Conservation (phyloP, 2,329 filamentous ascomycete genomes). For the Fusarium sublunatum region DNA sequence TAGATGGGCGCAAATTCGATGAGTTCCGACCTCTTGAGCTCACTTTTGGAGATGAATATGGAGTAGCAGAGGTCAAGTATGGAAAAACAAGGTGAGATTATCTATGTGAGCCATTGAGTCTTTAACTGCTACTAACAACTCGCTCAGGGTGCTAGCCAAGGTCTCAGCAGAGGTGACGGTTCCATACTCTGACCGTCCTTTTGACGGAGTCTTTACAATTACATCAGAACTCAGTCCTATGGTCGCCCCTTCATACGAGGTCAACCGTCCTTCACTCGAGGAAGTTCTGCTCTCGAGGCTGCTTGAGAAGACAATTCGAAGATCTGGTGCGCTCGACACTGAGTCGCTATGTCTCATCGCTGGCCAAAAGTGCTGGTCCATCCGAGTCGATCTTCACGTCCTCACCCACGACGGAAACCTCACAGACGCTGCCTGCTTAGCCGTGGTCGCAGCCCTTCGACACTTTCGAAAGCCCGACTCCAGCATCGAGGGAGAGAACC, state of each 20-base stretch:
- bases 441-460: constrained; percentile 85
- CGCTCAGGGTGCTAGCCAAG: constrained; percentile 78
- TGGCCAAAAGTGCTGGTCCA: constrained; percentile 88
- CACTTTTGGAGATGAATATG: constrained; percentile 89
- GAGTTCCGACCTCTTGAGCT: constrained; percentile 82
- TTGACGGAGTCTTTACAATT: constrained; percentile 95
- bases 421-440: constrained; percentile 86
- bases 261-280: constrained; percentile 82
- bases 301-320: constrained; percentile 92
- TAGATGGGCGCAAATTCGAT: constrained; percentile 86
- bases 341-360: constrained; percentile 95
- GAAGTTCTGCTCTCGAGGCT: constrained; percentile 88
- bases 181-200: constrained; percentile 87
- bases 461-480: constrained; percentile 94
- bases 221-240: constrained; percentile 91
- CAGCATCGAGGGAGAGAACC: constrained; percentile 82
- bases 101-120: background rate
- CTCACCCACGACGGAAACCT: constrained; percentile 92
- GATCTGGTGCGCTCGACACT: constrained; percentile 91
- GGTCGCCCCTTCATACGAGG: constrained; percentile 89
- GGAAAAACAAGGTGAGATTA: constrained; percentile 84
- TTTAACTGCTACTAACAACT: constrained; percentile 18
- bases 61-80: constrained; percentile 85
- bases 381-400: constrained; percentile 92
- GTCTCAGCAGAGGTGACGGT: constrained; percentile 89